A percentile compares a stretch with the other conserved stretches of the same genome.
phyloP scores from a whole-genome alignment of 2,329 filamentous ascomycete species.

The Juglanconis juglandina region DNA sequence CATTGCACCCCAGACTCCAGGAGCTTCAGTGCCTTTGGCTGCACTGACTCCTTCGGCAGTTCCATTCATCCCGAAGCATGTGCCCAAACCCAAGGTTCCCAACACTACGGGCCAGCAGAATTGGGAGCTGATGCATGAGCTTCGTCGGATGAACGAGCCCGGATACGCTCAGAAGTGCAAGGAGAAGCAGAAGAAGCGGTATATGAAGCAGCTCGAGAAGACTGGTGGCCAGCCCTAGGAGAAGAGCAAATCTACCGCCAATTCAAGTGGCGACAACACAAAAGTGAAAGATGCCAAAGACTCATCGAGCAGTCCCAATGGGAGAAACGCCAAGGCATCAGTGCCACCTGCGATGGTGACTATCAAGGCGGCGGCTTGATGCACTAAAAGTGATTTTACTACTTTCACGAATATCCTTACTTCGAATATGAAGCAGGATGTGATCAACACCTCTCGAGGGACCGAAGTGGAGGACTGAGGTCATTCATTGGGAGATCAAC shows the following conservation, averaged over 20 bases:
- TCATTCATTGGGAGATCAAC: neutral
- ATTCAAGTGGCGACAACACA: neutral
- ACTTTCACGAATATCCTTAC: neutral
- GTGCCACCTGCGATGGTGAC: neutral
- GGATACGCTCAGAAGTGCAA: conserved; percentile 17
- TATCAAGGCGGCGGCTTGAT: neutral
- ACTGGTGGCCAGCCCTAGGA: conserved; percentile 3
- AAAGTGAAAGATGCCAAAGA: neutral
- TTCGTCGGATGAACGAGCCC: conserved; percentile 17
- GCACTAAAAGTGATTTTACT: neutral
- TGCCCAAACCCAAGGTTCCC: conserved; percentile 18
- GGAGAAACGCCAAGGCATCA: neutral
- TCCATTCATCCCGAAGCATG: conserved; percentile 12
- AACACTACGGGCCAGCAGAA: conserved; percentile 19
- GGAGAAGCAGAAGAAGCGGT: conserved; percentile 18
- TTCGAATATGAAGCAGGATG: neutral
- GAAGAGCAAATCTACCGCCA: neutral
- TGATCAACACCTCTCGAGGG: neutral
- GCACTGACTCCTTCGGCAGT: neutral
- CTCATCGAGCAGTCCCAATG: neutral
- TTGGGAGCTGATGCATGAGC: conserved; percentile 18
- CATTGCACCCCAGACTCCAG: neutral
- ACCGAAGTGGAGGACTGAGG: neutral
- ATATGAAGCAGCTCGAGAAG: conserved; percentile 12
- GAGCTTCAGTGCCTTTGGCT: neutral